A percentile compares a stretch with the other conserved stretches of the same genome.
Evolutionary conservation across 2,329 filamentous ascomycete species (phyloP).

Genomic region (Talaromyces piceae): DNA sequence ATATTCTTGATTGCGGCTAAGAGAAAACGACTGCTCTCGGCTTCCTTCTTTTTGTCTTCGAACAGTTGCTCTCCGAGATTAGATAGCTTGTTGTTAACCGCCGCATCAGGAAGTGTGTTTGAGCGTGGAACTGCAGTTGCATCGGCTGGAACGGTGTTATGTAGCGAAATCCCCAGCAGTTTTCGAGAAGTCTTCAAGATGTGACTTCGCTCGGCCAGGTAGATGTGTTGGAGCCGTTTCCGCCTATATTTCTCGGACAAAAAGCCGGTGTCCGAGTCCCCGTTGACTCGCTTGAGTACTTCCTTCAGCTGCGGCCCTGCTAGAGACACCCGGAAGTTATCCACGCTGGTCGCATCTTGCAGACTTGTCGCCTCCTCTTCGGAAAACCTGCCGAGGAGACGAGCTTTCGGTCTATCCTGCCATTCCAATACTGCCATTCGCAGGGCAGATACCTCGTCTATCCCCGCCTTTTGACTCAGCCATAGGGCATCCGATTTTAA

Average conservation of each 20-base stretch:
- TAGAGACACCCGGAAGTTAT: conserved; percentile 53
- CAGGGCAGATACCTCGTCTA: conserved; percentile 77
- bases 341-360: conserved; percentile 63
- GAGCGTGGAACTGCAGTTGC: conserved; percentile 4
- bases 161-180: conserved; percentile 28
- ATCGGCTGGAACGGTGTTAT: conserved; percentile 17
- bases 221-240: conserved; percentile 61
- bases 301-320: conserved; percentile 32
- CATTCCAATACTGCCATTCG: conserved; percentile 75
- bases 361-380: conserved; percentile 71
- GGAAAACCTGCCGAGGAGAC: conserved; percentile 64
- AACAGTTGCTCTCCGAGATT: conserved; percentile 26
- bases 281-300: conserved; percentile 26
- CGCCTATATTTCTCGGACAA: conserved; percentile 56
- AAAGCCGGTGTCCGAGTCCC: conserved; percentile 42
- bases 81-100: conserved; percentile 14
- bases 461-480: conserved; percentile 68
- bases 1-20: conserved; percentile 29
- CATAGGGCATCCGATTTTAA: conserved; percentile 81
- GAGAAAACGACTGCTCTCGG: conserved; percentile 20
- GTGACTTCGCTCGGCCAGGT: conserved; percentile 63
- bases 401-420: conserved; percentile 67
- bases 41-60: conserved; percentile 19
- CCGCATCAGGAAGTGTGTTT: conserved; percentile 12
- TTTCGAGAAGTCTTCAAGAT: conserved; percentile 58